Conservation (phyloP, 371 early-diverging fungal genomes). For the Nematocida displodere region DNA sequence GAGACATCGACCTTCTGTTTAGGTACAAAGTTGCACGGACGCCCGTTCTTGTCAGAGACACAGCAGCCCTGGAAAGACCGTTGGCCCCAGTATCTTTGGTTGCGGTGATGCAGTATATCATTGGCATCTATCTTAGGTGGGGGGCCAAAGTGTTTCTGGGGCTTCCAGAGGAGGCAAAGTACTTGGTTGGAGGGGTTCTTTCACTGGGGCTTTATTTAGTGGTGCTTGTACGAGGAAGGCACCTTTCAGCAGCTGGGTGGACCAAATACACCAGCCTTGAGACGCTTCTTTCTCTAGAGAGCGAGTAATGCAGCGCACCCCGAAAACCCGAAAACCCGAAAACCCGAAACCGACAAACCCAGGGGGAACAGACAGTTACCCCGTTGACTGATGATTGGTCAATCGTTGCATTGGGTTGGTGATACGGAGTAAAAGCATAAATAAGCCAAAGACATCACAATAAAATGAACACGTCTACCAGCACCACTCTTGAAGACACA, state of each 20-base stretch:
- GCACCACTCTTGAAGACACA: neutral
- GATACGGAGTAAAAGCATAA: neutral
- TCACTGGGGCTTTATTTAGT: neutral
- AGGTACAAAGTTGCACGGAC: neutral
- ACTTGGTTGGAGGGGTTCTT: neutral
- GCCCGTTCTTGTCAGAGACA: neutral
- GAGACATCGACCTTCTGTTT: constrained; percentile 5
- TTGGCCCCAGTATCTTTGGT: neutral
- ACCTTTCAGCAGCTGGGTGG: too few species aligned
- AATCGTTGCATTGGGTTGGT: too few species aligned
- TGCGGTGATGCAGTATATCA: neutral
- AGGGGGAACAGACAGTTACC: too few species aligned
- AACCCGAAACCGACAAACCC: too few species aligned
- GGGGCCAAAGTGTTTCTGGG: neutral
- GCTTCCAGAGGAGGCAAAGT: neutral
- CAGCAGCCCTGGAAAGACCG: neutral
- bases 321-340: too few species aligned
- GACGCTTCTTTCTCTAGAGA: too few species aligned
- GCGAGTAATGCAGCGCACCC: too few species aligned
- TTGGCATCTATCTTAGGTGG: neutral
- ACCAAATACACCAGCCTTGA: too few species aligned
- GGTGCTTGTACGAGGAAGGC: too few species aligned
- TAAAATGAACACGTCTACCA: neutral
- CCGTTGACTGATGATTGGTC: too few species aligned
- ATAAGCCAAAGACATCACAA: neutral